These are phyloP conservation scores for Thalia dealbata DNA, from an alignment of 176 grass and related monocot species.

Conservation along the genomic window DNA sequence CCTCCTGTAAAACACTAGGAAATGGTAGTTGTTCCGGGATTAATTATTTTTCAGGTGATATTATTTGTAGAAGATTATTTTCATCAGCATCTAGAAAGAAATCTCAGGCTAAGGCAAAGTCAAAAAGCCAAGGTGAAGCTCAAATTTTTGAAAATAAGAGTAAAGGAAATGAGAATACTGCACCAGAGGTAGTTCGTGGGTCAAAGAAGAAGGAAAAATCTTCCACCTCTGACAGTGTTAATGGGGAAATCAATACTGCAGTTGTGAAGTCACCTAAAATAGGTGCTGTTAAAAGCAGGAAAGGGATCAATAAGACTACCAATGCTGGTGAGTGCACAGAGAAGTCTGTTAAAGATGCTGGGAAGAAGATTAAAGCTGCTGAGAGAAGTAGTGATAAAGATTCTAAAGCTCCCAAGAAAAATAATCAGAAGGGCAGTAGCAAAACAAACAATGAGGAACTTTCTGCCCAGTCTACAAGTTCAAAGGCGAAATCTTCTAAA, in stretches of 20 bases:
- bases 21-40: slow-evolving; percentile 2
- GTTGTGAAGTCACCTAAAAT: slow-evolving; percentile 9
- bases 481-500: slow-evolving; percentile 28
- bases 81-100: slow-evolving; percentile 24
- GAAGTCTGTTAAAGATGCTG: slow-evolving; percentile 16
- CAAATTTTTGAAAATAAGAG: slow-evolving; percentile 10
- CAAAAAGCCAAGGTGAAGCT: slow-evolving; percentile 20
- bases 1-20: slow-evolving; percentile 14
- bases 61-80: slow-evolving; percentile 26
- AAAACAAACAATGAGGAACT: slow-evolving; percentile 21
- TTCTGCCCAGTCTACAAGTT: slow-evolving; percentile 20
- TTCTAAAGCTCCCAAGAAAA: slow-evolving; percentile 31
- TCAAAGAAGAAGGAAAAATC: slow-evolving; percentile 36
- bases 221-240: slow-evolving; percentile 18
- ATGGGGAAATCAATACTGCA: slow-evolving; percentile 28
- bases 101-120: slow-evolving; percentile 19
- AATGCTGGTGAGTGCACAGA: slow-evolving; percentile 26
- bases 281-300: slow-evolving; percentile 9
- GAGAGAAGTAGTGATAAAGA: slow-evolving; percentile 29
- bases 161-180: slow-evolving; percentile 24
- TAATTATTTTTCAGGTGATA: slow-evolving; percentile 23
- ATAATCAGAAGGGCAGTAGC: slow-evolving; percentile 19
- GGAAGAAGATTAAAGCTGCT: slow-evolving; percentile 33
- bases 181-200: slow-evolving; percentile 21
- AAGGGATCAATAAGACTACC: slow-evolving; percentile 6